These are phyloP conservation scores for Suhomyces maxii DNA, from an alignment of 1,139 yeast genomes.

Conservation along the genomic window DNA sequence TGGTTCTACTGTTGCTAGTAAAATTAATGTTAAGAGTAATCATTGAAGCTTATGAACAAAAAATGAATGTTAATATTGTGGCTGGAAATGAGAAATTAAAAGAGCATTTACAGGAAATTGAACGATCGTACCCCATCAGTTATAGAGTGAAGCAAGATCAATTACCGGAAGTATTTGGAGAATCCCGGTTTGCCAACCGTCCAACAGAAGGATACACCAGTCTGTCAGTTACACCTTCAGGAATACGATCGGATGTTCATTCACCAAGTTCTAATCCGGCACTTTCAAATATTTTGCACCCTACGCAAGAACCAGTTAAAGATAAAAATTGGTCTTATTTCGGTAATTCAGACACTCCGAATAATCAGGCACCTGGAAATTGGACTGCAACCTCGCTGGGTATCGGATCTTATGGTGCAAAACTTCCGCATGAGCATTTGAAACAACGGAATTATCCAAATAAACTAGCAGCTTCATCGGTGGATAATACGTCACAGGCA, in stretches of 20 bases:
- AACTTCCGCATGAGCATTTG: neutral
- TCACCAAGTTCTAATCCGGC: slow-evolving; percentile 19
- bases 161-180: slow-evolving; percentile 4
- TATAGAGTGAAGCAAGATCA: neutral
- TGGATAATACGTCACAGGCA: slow-evolving; percentile 9
- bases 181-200: slow-evolving; percentile 4
- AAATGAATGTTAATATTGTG: slow-evolving; percentile 17
- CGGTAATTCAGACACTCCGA: neutral
- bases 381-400: neutral
- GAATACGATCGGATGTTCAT: neutral
- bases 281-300: slow-evolving; percentile 26
- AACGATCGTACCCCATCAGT: slow-evolving; percentile 22
- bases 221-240: neutral
- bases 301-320: slow-evolving; percentile 1
- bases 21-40: slow-evolving; percentile 27
- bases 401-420: neutral
- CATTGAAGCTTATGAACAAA: slow-evolving; percentile 26
- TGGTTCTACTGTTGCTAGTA: slow-evolving; percentile 23
- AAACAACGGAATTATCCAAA: neutral
- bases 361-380: no score
- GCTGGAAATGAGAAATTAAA: slow-evolving; percentile 19
- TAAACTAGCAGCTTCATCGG: neutral
- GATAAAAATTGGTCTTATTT: neutral
- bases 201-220: no score
- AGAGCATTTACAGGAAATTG: slow-evolving; percentile 25